Percentiles rank a stretch among this genome's conserved stretches.
These are phyloP conservation scores for Brettanomyces bruxellensis DNA, from an alignment of 805 yeast species.

Conservation along the genomic window DNA sequence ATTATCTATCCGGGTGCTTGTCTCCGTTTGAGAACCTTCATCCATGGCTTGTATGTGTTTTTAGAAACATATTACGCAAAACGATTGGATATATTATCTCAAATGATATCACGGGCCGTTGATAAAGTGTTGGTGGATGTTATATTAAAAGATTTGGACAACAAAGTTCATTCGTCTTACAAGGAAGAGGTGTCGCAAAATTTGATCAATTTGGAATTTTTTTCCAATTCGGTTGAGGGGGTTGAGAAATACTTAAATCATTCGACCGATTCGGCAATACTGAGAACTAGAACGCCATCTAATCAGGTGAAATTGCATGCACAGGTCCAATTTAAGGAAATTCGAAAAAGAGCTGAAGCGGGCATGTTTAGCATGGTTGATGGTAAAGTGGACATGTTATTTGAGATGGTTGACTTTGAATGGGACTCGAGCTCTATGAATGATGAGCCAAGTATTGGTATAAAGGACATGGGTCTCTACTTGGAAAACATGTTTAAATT, in stretches of 20 bases:
- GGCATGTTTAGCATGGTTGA: constrained; percentile 79
- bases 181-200: constrained; percentile 90
- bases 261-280: constrained; percentile 27
- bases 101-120: constrained; percentile 50
- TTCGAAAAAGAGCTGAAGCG: constrained; percentile 67
- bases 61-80: constrained; percentile 56
- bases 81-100: constrained; percentile 50
- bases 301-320: constrained; percentile 27
- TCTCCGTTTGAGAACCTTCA: constrained; percentile 57
- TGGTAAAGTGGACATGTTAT: constrained; percentile 63
- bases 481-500: constrained; percentile 79
- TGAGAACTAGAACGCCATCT: constrained; percentile 21
- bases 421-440: constrained; percentile 54
- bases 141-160: constrained; percentile 54
- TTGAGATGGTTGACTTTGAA: constrained; percentile 80
- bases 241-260: constrained; percentile 37
- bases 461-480: constrained; percentile 79
- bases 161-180: constrained; percentile 57
- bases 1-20: constrained; percentile 84
- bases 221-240: constrained; percentile 64
- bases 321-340: constrained; percentile 40
- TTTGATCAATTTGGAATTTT: constrained; percentile 79
- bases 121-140: constrained; percentile 63
- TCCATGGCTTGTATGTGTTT: constrained; percentile 57
- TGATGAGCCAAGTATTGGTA: constrained; percentile 59